Conservation (phyloP, 257 asterid genomes). For the Linaria vulgaris region DNA sequence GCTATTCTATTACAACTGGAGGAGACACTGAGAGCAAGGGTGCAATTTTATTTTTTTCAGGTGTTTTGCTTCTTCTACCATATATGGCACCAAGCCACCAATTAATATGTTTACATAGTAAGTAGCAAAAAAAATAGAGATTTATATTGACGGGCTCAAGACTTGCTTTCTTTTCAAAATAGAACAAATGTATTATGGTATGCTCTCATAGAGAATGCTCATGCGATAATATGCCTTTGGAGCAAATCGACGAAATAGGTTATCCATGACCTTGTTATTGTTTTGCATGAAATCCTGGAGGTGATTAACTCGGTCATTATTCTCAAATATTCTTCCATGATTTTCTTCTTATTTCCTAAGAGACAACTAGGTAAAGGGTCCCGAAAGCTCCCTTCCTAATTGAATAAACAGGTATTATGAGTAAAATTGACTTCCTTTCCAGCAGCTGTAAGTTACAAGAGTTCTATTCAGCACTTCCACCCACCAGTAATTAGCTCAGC, state of each 20-base stretch:
- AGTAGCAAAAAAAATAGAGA: constrained; percentile 1
- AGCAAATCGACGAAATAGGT: background rate
- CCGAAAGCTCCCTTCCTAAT: background rate
- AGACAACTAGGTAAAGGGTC: background rate
- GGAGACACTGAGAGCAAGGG: background rate
- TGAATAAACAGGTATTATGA: background rate
- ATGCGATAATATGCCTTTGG: background rate
- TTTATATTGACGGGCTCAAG: background rate
- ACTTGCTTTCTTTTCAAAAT: background rate
- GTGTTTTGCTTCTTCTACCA: background rate
- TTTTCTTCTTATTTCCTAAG: background rate
- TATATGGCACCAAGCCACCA: no score
- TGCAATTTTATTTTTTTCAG: no score
- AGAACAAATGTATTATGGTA: background rate
- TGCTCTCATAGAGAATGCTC: background rate
- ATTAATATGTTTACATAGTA: background rate
- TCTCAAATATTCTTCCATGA: background rate
- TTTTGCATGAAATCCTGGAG: background rate
- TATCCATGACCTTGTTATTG: no score
- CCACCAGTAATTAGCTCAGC: background rate
- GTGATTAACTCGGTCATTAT: background rate
- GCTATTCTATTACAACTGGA: background rate
- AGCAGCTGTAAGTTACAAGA: background rate
- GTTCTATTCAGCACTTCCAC: background rate
- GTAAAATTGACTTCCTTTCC: background rate